Base-by-base conservation (phyloP, 768 basidiomycete species). In the Rhodocollybia butyracea region DNA sequence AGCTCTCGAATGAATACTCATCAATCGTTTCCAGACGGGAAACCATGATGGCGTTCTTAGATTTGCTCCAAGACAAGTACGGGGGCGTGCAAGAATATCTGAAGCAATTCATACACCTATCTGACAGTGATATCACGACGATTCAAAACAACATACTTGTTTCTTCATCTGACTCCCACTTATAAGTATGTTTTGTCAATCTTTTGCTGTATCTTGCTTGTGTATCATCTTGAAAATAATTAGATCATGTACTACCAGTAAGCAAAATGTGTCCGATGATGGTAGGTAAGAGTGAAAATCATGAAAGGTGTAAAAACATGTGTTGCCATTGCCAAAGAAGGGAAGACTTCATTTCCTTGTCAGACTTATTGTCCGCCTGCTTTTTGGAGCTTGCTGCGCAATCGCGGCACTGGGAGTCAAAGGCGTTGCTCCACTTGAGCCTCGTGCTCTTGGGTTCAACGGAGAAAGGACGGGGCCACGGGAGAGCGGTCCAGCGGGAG, bases 21-120 rank as follows among this genome's bases (percentile, higher is more conserved):
- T 47, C 36, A 43, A n/a, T n/a, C 24, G 11, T 29, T 40, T 26
- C 34, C 58, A 91, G 91, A 48, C 78, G 76, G 43, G 86, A 86
- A 62, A 89, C 88, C 1, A 93, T 93, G 90, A 59, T 74, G n/a
- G 83, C 85, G 1, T 87, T 88, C 62, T 73, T 92, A 13, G 62
- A 73, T 15, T 69, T 89, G 42, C 61, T 93, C 5, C 70, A 82
- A 24, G 75, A 80, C 42, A 80, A 80, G 57, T 92, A 90, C 60
- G 83, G 83, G 1, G 88, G 89, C 22, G 84, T 77, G 1, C 83
- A 88, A 61, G 73, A 65, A 48, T 93, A 92, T 60, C 63, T 82
- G 8, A 81, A 76, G 68, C 65, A 73, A 11, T 79, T 79, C 61
- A 70, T 81, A n/a, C 76, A 74, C 11, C 75, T 92, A 46, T 76